Conservation (phyloP, 768 basidiomycete species). For the Tricholoma hemisulphureum region DNA sequence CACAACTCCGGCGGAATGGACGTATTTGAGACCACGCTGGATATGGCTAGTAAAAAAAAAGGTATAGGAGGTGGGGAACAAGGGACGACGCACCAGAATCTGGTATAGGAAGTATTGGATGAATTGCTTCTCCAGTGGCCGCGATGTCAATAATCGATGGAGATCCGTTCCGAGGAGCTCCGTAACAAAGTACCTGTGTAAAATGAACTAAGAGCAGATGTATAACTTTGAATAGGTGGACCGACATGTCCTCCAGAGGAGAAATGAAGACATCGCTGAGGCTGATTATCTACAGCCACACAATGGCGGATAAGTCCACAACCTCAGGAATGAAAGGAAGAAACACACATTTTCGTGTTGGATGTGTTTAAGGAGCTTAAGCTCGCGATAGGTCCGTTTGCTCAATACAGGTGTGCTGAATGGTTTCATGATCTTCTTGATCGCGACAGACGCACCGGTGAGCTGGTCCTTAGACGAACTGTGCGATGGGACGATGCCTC, state of each 20-base stretch:
- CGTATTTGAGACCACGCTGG: constrained; percentile 97
- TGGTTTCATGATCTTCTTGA: constrained; percentile 99
- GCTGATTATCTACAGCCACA: constrained; percentile 82
- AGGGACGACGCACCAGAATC: constrained; percentile 68
- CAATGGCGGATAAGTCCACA: background rate
- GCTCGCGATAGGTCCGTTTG: constrained; percentile 96
- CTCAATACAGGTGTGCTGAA: constrained; percentile 98
- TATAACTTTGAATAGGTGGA: constrained; percentile 9
- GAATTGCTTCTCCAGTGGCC: constrained; percentile 98
- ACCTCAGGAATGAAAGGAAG: background rate
- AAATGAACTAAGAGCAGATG: constrained; percentile 4
- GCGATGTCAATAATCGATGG: constrained; percentile 92
- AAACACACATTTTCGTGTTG: constrained; percentile 91
- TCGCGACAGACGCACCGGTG: constrained; percentile 89
- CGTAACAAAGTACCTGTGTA: constrained; percentile 91
- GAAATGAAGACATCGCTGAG: constrained; percentile 99
- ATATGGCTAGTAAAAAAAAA: background rate
- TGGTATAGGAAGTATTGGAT: constrained; percentile 99
- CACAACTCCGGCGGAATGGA: constrained; percentile 98
- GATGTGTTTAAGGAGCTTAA: constrained; percentile 97
- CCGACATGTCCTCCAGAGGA: constrained; percentile 95
- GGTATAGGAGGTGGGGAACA: constrained; percentile 5
- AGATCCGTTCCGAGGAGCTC: constrained; percentile 98
- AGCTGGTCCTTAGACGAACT: constrained; percentile 96
- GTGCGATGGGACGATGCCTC: constrained; percentile 8